Evolutionary conservation across 2,329 filamentous ascomycete species (phyloP).

Genomic region (Pestalotiopsis sp.): DNA sequence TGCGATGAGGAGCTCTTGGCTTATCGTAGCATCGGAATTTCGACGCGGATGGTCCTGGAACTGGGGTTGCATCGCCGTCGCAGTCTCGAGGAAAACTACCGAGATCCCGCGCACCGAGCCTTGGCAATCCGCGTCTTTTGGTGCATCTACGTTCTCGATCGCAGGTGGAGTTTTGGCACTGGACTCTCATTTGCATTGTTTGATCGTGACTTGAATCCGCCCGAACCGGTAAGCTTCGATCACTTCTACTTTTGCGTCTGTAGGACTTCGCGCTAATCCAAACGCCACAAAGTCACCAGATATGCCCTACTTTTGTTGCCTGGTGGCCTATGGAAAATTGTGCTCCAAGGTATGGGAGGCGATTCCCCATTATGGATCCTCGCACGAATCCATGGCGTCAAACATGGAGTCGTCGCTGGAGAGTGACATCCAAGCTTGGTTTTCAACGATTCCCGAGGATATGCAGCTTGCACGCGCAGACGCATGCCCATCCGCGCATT

Average conservation of each 20-base stretch:
- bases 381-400: conserved; percentile 35
- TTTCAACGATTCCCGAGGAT: conserved; percentile 1
- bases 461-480: not conserved
- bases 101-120: conserved; percentile 14
- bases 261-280: not conserved
- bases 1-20: conserved; percentile 11
- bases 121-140: conserved; percentile 3
- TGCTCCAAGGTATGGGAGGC: conserved; percentile 11
- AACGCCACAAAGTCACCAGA: conserved; percentile 20
- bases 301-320: conserved; percentile 23
- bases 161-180: conserved; percentile 11
- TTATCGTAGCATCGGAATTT: conserved; percentile 6
- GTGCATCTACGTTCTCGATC: conserved; percentile 12
- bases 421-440: conserved; percentile 1
- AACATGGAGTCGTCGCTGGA: not conserved
- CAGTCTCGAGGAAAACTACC: conserved; percentile 35
- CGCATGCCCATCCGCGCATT: not conserved
- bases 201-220: conserved; percentile 8
- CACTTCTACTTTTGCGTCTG: not conserved
- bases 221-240: conserved; percentile 3
- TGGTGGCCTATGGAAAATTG: conserved; percentile 5
- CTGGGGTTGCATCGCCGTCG: conserved; percentile 10
- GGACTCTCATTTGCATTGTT: conserved; percentile 10
- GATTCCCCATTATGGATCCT: conserved; percentile 1
- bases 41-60: conserved; percentile 9